Conservation (phyloP, 2,329 filamentous ascomycete species). For the Akanthomyces dipterigenus region DNA sequence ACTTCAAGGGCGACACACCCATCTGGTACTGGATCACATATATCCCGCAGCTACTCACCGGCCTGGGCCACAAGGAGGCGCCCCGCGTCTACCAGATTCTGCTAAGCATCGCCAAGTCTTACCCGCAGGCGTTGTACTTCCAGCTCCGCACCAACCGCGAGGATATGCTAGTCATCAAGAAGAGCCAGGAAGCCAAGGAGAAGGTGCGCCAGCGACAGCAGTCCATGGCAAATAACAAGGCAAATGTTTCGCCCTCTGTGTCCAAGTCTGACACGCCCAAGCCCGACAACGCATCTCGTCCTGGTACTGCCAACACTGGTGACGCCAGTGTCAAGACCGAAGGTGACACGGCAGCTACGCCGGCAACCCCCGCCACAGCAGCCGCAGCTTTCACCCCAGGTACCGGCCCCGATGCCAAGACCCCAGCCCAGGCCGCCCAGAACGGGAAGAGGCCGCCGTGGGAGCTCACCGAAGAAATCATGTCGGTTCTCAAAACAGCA, state of each 20-base stretch:
- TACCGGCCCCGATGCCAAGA: slow-evolving; percentile 17
- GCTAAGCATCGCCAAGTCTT: slow-evolving; percentile 88
- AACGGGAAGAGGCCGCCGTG: slow-evolving; percentile 72
- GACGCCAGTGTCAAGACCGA: slow-evolving; percentile 40
- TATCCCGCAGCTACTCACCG: slow-evolving; percentile 91
- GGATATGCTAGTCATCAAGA: slow-evolving; percentile 89
- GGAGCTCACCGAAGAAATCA: slow-evolving; percentile 95
- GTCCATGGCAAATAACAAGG: slow-evolving; percentile 37
- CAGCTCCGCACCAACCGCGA: slow-evolving; percentile 87
- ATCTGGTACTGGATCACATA: slow-evolving; percentile 99
- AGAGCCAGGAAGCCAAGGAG: slow-evolving; percentile 72
- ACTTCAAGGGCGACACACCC: slow-evolving; percentile 94
- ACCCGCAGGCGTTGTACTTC: slow-evolving; percentile 94
- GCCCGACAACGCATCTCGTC: slow-evolving; percentile 36
- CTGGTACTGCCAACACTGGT: slow-evolving; percentile 45
- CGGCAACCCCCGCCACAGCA: slow-evolving; percentile 17
- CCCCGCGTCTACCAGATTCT: slow-evolving; percentile 79
- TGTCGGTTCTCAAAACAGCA: slow-evolving; percentile 90
- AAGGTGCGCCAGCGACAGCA: slow-evolving; percentile 47
- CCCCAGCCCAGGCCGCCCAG: slow-evolving; percentile 6
- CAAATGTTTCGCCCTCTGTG: slow-evolving; percentile 40
- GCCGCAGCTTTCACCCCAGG: slow-evolving; percentile 19
- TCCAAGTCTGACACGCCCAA: slow-evolving; percentile 46
- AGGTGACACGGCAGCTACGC: slow-evolving; percentile 24
- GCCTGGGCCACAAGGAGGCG: slow-evolving; percentile 85